Evolutionary conservation across 2,329 filamentous ascomycete species (phyloP), one percentile per base, ranked within the genome.

Genomic region (Diaporthe sp.): DNA sequence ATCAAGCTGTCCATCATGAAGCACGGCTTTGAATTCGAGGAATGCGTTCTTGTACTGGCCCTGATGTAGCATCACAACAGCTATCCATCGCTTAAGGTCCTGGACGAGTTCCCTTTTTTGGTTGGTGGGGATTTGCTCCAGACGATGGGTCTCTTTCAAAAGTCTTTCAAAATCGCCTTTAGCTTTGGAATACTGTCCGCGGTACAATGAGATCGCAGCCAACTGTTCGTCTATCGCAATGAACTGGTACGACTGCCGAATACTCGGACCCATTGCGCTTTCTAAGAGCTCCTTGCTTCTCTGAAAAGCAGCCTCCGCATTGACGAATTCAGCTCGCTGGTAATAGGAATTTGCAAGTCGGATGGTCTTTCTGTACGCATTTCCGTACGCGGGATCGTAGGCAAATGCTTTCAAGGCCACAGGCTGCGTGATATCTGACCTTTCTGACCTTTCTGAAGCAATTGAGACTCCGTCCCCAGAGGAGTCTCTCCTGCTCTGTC

Each of bases 211-310:
- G 22, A 58, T 58, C 8, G 55, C 55, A n/a, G 55, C 55, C 55
- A 58, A 37, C 55, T 58, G 55, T 31, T 58, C 55, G 19, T 58
- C 55, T 58, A 58, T 58, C 2, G 55, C 55, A 22, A 58, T 58
- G 28, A 58, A 58, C 17, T 58, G 6, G 55, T 22, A 37, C 2
- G 55, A 58, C 55, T 58, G 28, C 28, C 17, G 55, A 37, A 15
- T 19, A 22, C 55, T 58, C 17, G 55, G 31, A 4, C 55, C 28
- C 55, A 58, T 37, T 22, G 55, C 55, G 3, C 6, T 31, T 34
- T 57, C 13, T 34, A 58, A 37, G 9, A 58, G 55, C 31, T 22
- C 31, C 31, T 58, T 58, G 55, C 55, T 58, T 58, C 55, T 58
- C 15, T 37, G 55, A 7, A 58, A 58, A 9, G 55, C 55, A 10